Percentiles rank a stretch among this genome's conserved stretches.
These are phyloP conservation scores for Bruguiera hainesii DNA, from an alignment of 441 rosid genomes.

Conservation along the genomic window DNA sequence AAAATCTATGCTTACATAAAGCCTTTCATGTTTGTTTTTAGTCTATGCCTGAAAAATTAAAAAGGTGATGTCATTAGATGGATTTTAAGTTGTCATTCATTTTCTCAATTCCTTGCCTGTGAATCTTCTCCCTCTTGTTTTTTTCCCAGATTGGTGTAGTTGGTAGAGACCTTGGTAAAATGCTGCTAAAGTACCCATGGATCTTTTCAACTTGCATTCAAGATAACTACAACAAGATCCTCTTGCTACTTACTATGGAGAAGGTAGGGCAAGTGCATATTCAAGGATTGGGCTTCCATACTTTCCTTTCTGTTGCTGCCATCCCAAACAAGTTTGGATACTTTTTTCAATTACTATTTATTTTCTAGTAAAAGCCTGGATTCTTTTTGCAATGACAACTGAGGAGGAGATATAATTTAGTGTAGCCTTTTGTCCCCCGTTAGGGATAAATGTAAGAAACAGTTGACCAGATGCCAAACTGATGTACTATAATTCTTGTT, in stretches of 20 bases:
- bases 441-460: constrained; percentile 1
- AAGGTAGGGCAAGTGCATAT: constrained; percentile 39
- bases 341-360: background rate
- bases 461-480: background rate
- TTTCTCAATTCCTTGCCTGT: constrained; percentile 21
- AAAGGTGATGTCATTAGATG: constrained; percentile 3
- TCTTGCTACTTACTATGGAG: constrained; percentile 48
- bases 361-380: background rate
- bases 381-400: background rate
- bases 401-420: background rate
- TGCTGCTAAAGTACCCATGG: constrained; percentile 84
- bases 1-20: background rate
- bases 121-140: constrained; percentile 14
- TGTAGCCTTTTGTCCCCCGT: background rate
- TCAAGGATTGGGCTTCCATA: background rate
- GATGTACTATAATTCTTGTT: background rate
- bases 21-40: background rate
- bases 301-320: background rate
- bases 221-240: constrained; percentile 52
- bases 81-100: constrained; percentile 16
- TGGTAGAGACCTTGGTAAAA: constrained; percentile 48
- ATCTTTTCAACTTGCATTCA: constrained; percentile 63
- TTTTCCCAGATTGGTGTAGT: constrained; percentile 42
- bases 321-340: background rate
- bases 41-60: background rate